A percentile compares a stretch with the other conserved stretches of the same genome.
phyloP scores from a whole-genome alignment of 257 asterid genomes.

The Solanum chilense region DNA sequence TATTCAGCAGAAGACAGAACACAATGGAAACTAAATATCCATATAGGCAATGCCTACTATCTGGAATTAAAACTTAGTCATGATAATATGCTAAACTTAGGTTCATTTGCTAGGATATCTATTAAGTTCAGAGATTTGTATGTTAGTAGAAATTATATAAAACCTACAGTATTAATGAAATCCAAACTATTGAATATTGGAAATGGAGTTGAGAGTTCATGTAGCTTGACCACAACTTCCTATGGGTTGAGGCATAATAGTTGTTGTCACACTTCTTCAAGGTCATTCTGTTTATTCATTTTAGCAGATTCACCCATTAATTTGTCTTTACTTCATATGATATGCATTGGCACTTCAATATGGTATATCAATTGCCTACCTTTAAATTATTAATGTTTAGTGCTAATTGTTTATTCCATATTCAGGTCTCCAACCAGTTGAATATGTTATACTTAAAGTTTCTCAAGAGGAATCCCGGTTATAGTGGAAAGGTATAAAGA shows the following conservation, averaged over 20 bases:
- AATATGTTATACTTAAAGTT: slow-evolving; percentile 82
- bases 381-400: slow-evolving; percentile 2
- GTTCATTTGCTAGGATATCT: neutral
- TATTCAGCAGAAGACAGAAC: neutral
- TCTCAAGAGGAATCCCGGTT: slow-evolving; percentile 91
- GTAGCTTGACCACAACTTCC: neutral
- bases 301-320: neutral
- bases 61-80: neutral
- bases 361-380: neutral
- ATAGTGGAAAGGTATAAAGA: slow-evolving; percentile 78
- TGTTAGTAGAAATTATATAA: neutral
- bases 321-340: neutral
- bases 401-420: slow-evolving; percentile 6
- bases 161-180: neutral
- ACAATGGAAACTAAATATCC: neutral
- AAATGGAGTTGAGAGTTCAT: neutral
- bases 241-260: neutral
- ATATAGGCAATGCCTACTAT: neutral
- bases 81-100: neutral
- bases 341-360: neutral
- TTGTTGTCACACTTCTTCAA: neutral
- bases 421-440: slow-evolving; percentile 82
- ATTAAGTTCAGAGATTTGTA: neutral
- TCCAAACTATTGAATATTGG: neutral
- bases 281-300: neutral